Percentiles rank a stretch among this genome's conserved stretches.
phyloP scores from a whole-genome alignment of 2,329 filamentous ascomycete species.

The Fusarium azukiicola region DNA sequence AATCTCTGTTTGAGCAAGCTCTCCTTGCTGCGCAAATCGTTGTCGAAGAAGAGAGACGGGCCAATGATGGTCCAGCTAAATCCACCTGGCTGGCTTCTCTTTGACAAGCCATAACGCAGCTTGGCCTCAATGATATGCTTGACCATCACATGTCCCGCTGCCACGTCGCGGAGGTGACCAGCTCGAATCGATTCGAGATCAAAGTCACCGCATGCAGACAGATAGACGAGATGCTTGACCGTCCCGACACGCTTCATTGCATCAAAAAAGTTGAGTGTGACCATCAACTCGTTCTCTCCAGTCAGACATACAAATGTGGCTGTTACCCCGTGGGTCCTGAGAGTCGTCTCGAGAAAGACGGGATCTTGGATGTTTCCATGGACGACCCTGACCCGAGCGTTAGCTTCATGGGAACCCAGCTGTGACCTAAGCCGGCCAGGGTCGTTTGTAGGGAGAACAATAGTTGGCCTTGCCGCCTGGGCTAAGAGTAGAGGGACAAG shows the following conservation, averaged over 20 bases:
- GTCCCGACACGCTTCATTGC: constrained; percentile 22
- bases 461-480: constrained; percentile 16
- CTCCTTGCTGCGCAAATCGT: constrained; percentile 37
- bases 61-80: constrained; percentile 43
- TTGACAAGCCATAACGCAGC: constrained; percentile 30
- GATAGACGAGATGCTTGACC: constrained; percentile 38
- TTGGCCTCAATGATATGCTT: constrained; percentile 40
- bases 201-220: constrained; percentile 31
- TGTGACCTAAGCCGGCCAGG: constrained; percentile 26
- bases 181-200: constrained; percentile 29
- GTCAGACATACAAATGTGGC: constrained; percentile 34
- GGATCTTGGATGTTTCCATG: constrained; percentile 38
- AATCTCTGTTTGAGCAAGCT: constrained; percentile 29
- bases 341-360: constrained; percentile 15
- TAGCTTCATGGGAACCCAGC: background rate
- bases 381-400: constrained; percentile 27
- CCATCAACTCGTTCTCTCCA: constrained; percentile 40
- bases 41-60: constrained; percentile 37
- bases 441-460: constrained; percentile 34
- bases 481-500: constrained; percentile 41
- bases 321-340: constrained; percentile 26
- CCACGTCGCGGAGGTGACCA: constrained; percentile 24
- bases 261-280: constrained; percentile 41
- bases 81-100: constrained; percentile 21
- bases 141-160: constrained; percentile 36